Evolutionary conservation across 108 stramenopile species (phyloP).

Genomic region (Cyclotella atomus): DNA sequence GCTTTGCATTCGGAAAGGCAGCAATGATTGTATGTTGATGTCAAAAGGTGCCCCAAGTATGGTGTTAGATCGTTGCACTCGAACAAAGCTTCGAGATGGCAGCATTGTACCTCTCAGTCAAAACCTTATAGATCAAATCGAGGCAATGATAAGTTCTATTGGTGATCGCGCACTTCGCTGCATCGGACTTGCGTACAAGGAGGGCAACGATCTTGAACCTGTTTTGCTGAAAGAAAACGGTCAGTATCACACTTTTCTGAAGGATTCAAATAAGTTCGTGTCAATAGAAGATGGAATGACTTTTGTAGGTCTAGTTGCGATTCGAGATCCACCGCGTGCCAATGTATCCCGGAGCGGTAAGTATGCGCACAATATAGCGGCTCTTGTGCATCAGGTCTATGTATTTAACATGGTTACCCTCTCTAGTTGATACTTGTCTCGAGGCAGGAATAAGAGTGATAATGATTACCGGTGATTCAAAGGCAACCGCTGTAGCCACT

Average conservation of each 20-base stretch:
- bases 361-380: background rate
- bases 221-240: slow-evolving; percentile 45
- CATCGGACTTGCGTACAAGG: slow-evolving; percentile 90
- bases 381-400: background rate
- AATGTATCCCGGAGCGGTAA: slow-evolving; percentile 90
- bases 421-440: slow-evolving; percentile 53
- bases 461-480: slow-evolving; percentile 98
- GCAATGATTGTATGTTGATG: slow-evolving; percentile 71
- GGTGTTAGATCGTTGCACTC: slow-evolving; percentile 88
- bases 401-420: background rate
- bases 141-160: slow-evolving; percentile 65
- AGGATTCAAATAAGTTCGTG: slow-evolving; percentile 73
- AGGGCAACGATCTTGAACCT: slow-evolving; percentile 52
- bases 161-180: slow-evolving; percentile 90
- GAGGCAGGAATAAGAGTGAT: slow-evolving; percentile 96
- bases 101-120: slow-evolving; percentile 61
- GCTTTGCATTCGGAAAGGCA: slow-evolving; percentile 39
- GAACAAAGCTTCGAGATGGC: slow-evolving; percentile 82
- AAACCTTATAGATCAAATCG: slow-evolving; percentile 59
- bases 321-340: slow-evolving; percentile 95
- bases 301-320: slow-evolving; percentile 92
- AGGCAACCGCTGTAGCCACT: slow-evolving; percentile 95
- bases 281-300: slow-evolving; percentile 92
- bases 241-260: slow-evolving; percentile 52
- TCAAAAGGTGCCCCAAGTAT: slow-evolving; percentile 97